phyloP scores from a whole-genome alignment of 805 yeast genomes.

The Pichia heedii region DNA sequence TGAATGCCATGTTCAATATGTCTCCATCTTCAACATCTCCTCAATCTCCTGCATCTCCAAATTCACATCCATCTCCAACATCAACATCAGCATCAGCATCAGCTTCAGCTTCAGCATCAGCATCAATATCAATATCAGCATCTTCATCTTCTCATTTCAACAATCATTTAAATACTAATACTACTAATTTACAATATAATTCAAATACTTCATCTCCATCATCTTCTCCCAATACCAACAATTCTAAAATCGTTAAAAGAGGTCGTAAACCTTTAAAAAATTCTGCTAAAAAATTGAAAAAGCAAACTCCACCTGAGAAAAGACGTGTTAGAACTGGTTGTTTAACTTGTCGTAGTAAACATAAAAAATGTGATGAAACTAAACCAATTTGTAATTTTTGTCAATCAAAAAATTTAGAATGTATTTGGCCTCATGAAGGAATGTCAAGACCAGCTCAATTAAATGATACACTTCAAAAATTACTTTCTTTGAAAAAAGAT shows the following conservation, averaged over 20 bases:
- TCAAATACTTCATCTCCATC: not conserved
- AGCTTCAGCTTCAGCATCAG: too few relatives aligned
- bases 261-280: not conserved
- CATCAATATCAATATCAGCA: too few relatives aligned
- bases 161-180: too few relatives aligned
- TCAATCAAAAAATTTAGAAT: conserved; percentile 27
- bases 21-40: too few relatives aligned
- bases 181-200: not conserved
- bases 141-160: too few relatives aligned
- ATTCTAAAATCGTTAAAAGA: not conserved
- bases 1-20: too few relatives aligned
- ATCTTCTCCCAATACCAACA: too few relatives aligned
- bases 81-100: too few relatives aligned
- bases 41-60: too few relatives aligned
- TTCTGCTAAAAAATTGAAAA: conserved; percentile 12
- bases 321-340: conserved; percentile 38
- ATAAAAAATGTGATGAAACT: conserved; percentile 49
- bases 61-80: too few relatives aligned
- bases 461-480: conserved; percentile 5
- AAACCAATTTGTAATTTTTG: conserved; percentile 44
- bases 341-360: conserved; percentile 42
- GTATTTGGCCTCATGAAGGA: conserved; percentile 26
- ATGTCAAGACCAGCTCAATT: conserved; percentile 5
- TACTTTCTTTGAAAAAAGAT: conserved; percentile 1
- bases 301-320: conserved; percentile 26